Conservation (phyloP, 352 stramenopile genomes). For the Peronospora destructor region DNA sequence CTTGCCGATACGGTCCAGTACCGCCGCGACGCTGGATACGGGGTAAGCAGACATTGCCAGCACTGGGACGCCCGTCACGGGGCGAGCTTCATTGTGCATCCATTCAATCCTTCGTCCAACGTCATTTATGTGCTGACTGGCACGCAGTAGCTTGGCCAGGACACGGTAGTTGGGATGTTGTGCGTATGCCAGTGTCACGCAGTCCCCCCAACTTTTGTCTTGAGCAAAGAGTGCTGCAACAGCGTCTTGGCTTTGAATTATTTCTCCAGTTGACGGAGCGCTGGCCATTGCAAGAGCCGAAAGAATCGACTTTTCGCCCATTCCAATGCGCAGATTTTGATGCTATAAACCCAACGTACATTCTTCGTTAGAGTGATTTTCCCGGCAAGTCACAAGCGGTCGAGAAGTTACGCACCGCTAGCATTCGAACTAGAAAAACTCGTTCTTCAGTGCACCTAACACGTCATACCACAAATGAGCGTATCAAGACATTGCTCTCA, state of each 20-base stretch:
- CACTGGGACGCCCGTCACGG: constrained; percentile 50
- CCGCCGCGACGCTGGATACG: constrained; percentile 44
- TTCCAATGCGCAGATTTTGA: constrained; percentile 75
- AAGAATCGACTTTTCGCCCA: constrained; percentile 79
- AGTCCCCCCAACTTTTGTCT: constrained; percentile 49
- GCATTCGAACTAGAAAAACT: constrained; percentile 56
- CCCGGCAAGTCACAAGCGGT: neutral
- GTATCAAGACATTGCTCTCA: neutral
- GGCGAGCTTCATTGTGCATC: constrained; percentile 32
- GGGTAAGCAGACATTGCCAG: constrained; percentile 79
- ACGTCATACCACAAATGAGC: neutral
- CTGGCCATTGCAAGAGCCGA: constrained; percentile 49
- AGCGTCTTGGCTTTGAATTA: neutral
- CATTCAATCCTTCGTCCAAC: constrained; percentile 21
- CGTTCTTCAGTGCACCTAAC: constrained; percentile 51
- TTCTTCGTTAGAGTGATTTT: constrained; percentile 2
- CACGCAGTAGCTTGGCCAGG: constrained; percentile 39
- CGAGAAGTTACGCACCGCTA: constrained; percentile 43
- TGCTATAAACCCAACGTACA: constrained; percentile 34
- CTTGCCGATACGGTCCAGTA: constrained; percentile 45
- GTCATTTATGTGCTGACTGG: constrained; percentile 20
- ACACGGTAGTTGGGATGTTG: constrained; percentile 60
- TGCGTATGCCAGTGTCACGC: constrained; percentile 58
- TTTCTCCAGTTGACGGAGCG: constrained; percentile 2
- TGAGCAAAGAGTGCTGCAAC: neutral